Base-by-base conservation (phyloP, 805 yeast species). In the Zygosaccharomyces bisporus region DNA sequence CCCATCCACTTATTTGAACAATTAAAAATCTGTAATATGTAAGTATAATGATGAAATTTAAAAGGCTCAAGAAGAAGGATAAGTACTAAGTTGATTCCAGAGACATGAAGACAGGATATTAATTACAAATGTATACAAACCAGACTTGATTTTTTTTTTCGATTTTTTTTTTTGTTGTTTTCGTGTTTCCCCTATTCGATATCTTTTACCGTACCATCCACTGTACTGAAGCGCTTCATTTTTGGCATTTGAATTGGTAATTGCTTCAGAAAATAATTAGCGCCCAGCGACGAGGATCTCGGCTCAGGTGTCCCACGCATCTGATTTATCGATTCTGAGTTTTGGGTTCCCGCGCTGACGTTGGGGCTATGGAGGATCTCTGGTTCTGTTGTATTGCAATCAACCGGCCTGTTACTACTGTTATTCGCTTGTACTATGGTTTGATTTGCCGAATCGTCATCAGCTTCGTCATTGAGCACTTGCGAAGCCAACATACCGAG, bases 1-100 rank as follows among this genome's bases (percentile, higher is more conserved):
- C 68, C 90, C 97, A 58, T 82, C 96, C 45, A 89, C 97, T 59
- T 91, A 91, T 75, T 90, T 93, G 95, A 91, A 91, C 81, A 85
- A 95, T 57, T 89, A 73, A 65, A n/a, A 34, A 25, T 47, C 34
- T 47, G 51, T 47, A 47, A 38, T 47, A 47, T 47, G 46, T 47
- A 47, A 44, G 46, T 43, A 41, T 38, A 25, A 41, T 34, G 27
- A 38, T 24, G 32, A 37, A 45, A 34, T 30, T n/a, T n/a, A 39
- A 42, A 30, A 38, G 27, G 34, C 29, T 41, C 33, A 25, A 14
- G 29, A 24, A 25, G 30, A 16, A 25, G 18, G 7, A 18, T 31
- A 29, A 34, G 38, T 27, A 31, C 36, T 39, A 46, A 21, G 42
- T 38, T 39, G 35, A 19, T 17, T 18, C 25, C 16, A 17, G 20